Percentiles rank a stretch among this genome's conserved stretches.
Evolutionary conservation across 495 filamentous ascomycete species (phyloP).

Genomic region (Pyronema domesticum): DNA sequence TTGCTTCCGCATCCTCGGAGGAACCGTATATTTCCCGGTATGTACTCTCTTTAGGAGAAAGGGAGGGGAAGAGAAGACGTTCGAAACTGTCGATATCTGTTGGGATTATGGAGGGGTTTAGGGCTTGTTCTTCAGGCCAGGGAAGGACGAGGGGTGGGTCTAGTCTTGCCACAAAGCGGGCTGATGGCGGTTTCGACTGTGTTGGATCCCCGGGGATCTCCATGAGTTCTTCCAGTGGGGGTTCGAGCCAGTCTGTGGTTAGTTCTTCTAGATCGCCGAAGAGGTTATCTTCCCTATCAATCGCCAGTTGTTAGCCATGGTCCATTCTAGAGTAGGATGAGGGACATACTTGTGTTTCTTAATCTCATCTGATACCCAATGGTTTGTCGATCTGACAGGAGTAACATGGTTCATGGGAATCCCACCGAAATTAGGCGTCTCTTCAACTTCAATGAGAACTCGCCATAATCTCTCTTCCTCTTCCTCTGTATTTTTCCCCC

Average conservation of each 20-base stretch:
- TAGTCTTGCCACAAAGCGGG: constrained; percentile 66
- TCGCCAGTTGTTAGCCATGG: not conserved
- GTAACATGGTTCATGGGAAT: constrained; percentile 30
- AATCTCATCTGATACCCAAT: constrained; percentile 46
- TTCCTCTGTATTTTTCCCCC: constrained; percentile 19
- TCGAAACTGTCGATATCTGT: not conserved
- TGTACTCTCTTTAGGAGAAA: not conserved
- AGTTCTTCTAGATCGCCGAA: constrained; percentile 27
- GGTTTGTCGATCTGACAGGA: constrained; percentile 43
- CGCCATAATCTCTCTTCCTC: constrained; percentile 36
- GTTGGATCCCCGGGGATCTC: constrained; percentile 17
- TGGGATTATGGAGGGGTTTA: not conserved
- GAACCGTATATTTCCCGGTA: not conserved
- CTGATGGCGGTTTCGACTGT: constrained; percentile 34
- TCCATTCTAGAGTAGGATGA: not conserved
- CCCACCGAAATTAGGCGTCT: constrained; percentile 24
- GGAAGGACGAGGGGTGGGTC: constrained; percentile 71
- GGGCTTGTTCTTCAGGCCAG: not conserved
- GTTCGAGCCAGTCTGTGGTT: constrained; percentile 50
- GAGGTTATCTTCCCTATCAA: constrained; percentile 27
- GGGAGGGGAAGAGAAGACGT: not conserved
- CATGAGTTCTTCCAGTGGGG: constrained; percentile 27
- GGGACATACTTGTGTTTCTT: constrained; percentile 29
- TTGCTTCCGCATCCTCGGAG: constrained; percentile 23
- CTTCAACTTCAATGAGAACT: constrained; percentile 46